Evolutionary conservation across 257 asterid species (phyloP).

Genomic region (Schizonepeta tenuifolia): DNA sequence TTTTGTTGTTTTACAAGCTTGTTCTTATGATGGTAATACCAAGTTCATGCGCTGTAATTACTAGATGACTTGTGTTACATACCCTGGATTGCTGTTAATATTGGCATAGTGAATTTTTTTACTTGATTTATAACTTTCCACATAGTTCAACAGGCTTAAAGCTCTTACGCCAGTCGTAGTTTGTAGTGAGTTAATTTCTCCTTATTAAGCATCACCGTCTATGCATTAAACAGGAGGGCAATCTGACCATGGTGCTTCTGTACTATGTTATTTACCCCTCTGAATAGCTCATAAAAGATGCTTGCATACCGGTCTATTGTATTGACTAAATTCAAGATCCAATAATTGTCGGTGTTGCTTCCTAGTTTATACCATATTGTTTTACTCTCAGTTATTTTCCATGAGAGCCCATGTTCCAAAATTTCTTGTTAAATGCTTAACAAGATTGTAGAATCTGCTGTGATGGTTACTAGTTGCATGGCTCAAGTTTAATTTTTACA

Average conservation of each 20-base stretch:
- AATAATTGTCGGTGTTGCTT: background rate
- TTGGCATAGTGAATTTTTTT: too few relatives aligned
- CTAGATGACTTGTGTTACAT: background rate
- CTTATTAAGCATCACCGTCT: too few relatives aligned
- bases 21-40: background rate
- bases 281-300: too few relatives aligned
- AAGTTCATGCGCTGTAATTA: background rate
- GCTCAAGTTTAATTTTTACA: too few relatives aligned
- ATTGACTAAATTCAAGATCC: background rate
- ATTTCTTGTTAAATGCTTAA: background rate
- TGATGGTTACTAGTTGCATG: background rate
- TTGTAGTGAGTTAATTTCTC: too few relatives aligned
- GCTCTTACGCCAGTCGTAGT: too few relatives aligned
- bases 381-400: constrained; percentile 2
- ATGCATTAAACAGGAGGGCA: too few relatives aligned
- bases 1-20: background rate
- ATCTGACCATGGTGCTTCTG: too few relatives aligned
- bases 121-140: too few relatives aligned
- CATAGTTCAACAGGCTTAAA: too few relatives aligned
- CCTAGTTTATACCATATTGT: background rate
- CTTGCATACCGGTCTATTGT: background rate
- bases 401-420: background rate
- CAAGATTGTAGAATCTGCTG: background rate
- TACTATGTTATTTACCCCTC: too few relatives aligned
- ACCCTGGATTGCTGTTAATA: too few relatives aligned